Conservation (phyloP, 169 alveolate species). For the Blepharisma undulans region DNA sequence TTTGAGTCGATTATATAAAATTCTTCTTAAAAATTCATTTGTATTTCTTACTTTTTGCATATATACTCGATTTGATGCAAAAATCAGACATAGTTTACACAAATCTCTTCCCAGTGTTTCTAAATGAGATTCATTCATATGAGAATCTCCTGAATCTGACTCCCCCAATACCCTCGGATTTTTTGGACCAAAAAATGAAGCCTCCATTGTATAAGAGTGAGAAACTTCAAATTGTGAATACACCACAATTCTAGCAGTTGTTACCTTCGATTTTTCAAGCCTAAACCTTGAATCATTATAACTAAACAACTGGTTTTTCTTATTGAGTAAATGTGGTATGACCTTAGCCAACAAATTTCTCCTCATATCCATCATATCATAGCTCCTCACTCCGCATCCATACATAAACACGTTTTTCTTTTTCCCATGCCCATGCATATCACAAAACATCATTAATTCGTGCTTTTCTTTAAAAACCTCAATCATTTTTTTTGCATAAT, state of each 20-base stretch:
- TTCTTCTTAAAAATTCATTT: background rate
- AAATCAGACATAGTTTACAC: constrained; percentile 7
- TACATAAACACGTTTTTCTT: constrained; percentile 89
- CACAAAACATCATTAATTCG: constrained; percentile 85
- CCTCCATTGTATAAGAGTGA: constrained; percentile 51
- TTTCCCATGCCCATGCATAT: constrained; percentile 93
- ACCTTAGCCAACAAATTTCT: constrained; percentile 45
- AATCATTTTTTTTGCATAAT: constrained; percentile 69
- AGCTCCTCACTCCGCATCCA: constrained; percentile 42
- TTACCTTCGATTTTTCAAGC: constrained; percentile 50
- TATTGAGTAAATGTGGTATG: constrained; percentile 36
- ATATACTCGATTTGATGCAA: background rate
- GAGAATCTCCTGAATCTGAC: background rate
- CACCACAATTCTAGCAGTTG: constrained; percentile 54
- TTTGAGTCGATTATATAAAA: too few relatives aligned
- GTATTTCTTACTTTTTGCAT: background rate
- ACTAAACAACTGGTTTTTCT: constrained; percentile 34
- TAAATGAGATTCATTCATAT: background rate
- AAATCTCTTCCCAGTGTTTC: constrained; percentile 30
- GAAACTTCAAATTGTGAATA: constrained; percentile 41
- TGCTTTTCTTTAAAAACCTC: constrained; percentile 69
- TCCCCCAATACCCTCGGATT: background rate
- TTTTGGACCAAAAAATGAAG: constrained; percentile 47
- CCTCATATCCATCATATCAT: background rate
- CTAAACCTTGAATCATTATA: constrained; percentile 49